Evolutionary conservation across 2,329 filamentous ascomycete species (phyloP), one percentile per base, ranked within the genome.

Genomic region (Beauveria australis): DNA sequence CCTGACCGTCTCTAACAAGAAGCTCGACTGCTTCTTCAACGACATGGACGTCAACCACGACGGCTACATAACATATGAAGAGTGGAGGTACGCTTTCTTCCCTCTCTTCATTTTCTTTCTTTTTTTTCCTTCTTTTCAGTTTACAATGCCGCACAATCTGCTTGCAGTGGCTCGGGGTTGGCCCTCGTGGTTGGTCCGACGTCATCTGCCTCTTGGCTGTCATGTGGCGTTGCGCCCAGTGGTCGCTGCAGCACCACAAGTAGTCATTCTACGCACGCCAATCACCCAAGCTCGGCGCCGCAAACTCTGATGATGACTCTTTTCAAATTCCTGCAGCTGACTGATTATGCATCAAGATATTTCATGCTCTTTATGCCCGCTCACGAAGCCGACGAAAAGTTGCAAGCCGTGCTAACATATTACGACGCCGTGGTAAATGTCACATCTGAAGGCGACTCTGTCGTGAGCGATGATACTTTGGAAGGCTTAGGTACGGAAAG

Each of bases 1-100:
- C 40, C 80, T 99, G 55, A 82, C 85, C 9, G 88, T 97, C 14
- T 89, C 92, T 24, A 86, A 80, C 66, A 83, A 86, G 59, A 89
- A 91, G 69, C 78, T 99, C 51, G 84, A 91, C 64, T 83, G 86
- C 64, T 97, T 99, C 77, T 97, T 99, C 71, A 78, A 83, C 65
- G 89, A 96, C 71, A 89, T 99, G 68, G 94, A 99, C 73, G 82
- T 84, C 70, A 93, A 99, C 76, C 84, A 88, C 67, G 92, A 99
- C 72, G 92, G 92, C 53, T 85, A 78, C 64, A 96, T 97, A 67
- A 92, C 82, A 64, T 97, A 96, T 75, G 87, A 91, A 66, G 94
- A 99, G 81, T 97, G 94, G 94, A 88, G 93, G 93, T 97, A 85
- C 75, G 88, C n/a, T 57, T 43, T 30, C 61, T 63, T 53, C 40